Conservation (phyloP, 1,284 basidiomycete genomes). For the Fomitopsis pinicola region DNA sequence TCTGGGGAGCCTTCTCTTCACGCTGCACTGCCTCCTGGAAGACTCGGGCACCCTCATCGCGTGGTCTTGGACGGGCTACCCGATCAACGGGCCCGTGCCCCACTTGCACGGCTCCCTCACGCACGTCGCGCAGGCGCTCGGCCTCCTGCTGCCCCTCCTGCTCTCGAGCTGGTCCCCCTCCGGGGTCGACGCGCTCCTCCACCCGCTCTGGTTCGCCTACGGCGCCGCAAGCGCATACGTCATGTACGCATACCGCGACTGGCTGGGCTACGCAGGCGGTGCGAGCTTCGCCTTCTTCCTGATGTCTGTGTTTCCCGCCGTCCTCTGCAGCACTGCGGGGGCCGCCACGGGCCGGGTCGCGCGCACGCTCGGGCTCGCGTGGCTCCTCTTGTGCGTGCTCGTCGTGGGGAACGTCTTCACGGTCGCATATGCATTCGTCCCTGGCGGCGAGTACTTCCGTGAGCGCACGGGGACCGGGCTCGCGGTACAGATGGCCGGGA, state of each 20-base stretch:
- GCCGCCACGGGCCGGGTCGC: conserved; percentile 34
- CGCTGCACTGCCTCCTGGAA: conserved; percentile 73
- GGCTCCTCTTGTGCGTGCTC: conserved; percentile 63
- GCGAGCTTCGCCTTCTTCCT: conserved; percentile 66
- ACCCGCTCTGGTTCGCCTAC: conserved; percentile 49
- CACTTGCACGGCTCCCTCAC: conserved; percentile 72
- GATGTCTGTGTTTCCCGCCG: conserved; percentile 57
- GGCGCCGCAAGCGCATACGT: conserved; percentile 50
- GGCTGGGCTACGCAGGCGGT: conserved; percentile 75
- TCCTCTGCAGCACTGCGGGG: conserved; percentile 40
- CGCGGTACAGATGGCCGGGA: conserved; percentile 41
- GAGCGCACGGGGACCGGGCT: conserved; percentile 77
- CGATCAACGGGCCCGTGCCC: conserved; percentile 71
- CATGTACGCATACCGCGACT: conserved; percentile 63
- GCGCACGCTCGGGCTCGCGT: conserved; percentile 50
- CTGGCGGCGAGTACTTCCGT: conserved; percentile 74
- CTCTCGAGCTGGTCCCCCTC: conserved; percentile 22
- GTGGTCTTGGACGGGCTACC: conserved; percentile 92
- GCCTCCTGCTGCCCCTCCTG: conserved; percentile 44
- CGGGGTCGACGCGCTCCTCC: conserved; percentile 27
- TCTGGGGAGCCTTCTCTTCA: conserved; percentile 73
- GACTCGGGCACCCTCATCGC: conserved; percentile 84
- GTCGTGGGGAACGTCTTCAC: conserved; percentile 71
- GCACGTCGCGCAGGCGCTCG: conserved; percentile 59
- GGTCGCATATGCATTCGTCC: conserved; percentile 93